phyloP scores from a whole-genome alignment of 352 stramenopile species.

The Phytophthora boehmeriae region DNA sequence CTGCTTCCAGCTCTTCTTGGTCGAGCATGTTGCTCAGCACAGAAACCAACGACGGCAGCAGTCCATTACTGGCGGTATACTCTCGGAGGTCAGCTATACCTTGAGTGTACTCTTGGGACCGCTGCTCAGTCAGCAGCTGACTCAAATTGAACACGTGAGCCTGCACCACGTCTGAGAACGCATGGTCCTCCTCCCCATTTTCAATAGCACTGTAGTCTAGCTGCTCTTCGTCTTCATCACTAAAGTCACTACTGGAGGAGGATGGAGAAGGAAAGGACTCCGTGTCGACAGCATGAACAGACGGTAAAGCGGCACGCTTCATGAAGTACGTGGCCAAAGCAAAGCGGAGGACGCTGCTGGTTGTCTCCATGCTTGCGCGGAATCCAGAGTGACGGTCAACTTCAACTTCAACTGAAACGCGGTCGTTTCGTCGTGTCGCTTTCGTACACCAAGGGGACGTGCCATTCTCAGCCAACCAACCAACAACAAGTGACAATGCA shows the following conservation, averaged over 20 bases:
- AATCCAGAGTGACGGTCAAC: slow-evolving; percentile 29
- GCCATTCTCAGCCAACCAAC: too few relatives aligned
- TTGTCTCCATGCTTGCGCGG: slow-evolving; percentile 36
- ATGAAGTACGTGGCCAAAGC: slow-evolving; percentile 47
- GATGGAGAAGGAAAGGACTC: slow-evolving; percentile 8
- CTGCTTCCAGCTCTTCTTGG: slow-evolving; percentile 12
- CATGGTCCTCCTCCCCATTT: neutral
- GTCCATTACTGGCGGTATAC: slow-evolving; percentile 13
- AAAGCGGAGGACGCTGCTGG: slow-evolving; percentile 40
- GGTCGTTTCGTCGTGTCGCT: neutral
- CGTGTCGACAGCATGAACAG: neutral
- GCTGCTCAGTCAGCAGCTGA: slow-evolving; percentile 22
- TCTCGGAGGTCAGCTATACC: slow-evolving; percentile 27
- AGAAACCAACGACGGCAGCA: slow-evolving; percentile 14
- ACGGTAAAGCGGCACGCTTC: slow-evolving; percentile 20
- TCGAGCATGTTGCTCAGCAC: slow-evolving; percentile 24
- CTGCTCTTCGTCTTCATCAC: slow-evolving; percentile 13
- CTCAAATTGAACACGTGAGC: slow-evolving; percentile 28
- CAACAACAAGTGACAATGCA: too few relatives aligned
- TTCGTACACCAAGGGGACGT: neutral
- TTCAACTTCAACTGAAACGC: slow-evolving; percentile 27
- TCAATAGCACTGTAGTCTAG: slow-evolving; percentile 1
- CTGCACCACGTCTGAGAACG: slow-evolving; percentile 13
- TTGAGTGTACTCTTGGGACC: slow-evolving; percentile 19
- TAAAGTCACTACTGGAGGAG: neutral